phyloP scores from a whole-genome alignment of 2,329 filamentous ascomycete genomes.

The Penicillium sp. region DNA sequence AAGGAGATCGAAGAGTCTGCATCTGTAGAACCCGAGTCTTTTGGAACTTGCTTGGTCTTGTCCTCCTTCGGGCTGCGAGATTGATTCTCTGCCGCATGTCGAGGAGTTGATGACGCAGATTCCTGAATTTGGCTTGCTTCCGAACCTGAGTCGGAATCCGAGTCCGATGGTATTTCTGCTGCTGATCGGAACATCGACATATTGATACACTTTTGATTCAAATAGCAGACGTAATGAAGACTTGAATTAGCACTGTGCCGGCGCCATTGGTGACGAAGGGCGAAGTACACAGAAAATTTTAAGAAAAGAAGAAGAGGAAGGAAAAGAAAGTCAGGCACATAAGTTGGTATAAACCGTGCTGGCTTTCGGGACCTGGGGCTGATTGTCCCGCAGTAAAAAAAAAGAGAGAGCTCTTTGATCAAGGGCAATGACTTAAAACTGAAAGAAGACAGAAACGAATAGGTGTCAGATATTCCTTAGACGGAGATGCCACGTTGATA shows the following conservation, averaged over 20 bases:
- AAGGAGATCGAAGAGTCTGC: constrained; percentile 20
- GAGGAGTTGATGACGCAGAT: constrained; percentile 2
- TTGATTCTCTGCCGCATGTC: background rate
- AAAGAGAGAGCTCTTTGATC: background rate
- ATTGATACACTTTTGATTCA: constrained; percentile 9
- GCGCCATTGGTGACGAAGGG: background rate
- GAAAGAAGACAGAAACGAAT: background rate
- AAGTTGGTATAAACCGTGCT: background rate
- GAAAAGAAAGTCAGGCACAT: no score
- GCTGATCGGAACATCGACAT: constrained; percentile 46
- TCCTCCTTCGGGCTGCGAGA: constrained; percentile 5
- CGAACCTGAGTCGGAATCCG: constrained; percentile 30
- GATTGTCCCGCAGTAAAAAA: constrained; percentile 5
- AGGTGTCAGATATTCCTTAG: background rate
- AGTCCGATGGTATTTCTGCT: constrained; percentile 39
- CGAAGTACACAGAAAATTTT: no score
- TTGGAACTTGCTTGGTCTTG: background rate
- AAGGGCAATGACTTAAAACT: background rate
- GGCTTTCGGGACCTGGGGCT: background rate
- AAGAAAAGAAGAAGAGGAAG: background rate
- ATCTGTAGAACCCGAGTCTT: constrained; percentile 10
- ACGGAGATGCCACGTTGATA: constrained; percentile 9
- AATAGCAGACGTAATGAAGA: background rate
- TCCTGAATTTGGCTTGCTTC: constrained; percentile 26
- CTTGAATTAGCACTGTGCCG: background rate